phyloP scores from a whole-genome alignment of 2,329 filamentous ascomycete genomes.

The Botrytis tulipae region DNA sequence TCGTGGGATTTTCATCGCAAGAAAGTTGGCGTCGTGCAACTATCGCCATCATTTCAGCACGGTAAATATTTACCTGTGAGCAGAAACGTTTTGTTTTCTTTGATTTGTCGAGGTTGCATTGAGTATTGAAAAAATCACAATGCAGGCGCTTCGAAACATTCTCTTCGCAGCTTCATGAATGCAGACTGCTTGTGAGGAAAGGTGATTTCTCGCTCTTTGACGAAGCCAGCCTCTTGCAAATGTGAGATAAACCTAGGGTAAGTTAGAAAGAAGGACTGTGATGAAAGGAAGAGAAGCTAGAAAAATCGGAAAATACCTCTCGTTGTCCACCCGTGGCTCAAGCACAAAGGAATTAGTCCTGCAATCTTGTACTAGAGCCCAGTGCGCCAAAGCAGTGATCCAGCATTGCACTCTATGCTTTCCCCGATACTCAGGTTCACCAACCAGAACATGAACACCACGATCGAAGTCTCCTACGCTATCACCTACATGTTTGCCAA shows the following conservation, averaged over 20 bases:
- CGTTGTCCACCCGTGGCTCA: slow-evolving; percentile 89
- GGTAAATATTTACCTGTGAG: neutral
- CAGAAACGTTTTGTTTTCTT: neutral
- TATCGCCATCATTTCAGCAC: neutral
- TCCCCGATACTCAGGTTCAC: slow-evolving; percentile 88
- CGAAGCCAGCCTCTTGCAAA: slow-evolving; percentile 73
- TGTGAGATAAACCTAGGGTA: slow-evolving; percentile 60
- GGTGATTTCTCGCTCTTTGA: slow-evolving; percentile 79
- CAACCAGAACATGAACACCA: slow-evolving; percentile 83
- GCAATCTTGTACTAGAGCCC: slow-evolving; percentile 72
- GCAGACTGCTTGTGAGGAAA: slow-evolving; percentile 94
- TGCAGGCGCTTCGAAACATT: slow-evolving; percentile 73
- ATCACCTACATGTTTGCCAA: slow-evolving; percentile 69
- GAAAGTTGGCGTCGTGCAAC: neutral
- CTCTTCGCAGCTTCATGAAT: slow-evolving; percentile 74
- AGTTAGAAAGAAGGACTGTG: neutral
- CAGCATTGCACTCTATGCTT: slow-evolving; percentile 73
- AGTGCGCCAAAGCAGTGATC: slow-evolving; percentile 85
- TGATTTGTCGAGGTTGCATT: neutral
- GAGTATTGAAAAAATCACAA: slow-evolving; percentile 28
- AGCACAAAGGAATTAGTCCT: slow-evolving; percentile 80
- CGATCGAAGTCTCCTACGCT: slow-evolving; percentile 78
- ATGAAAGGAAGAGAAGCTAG: neutral
- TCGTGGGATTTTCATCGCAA: neutral
- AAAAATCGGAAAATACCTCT: slow-evolving; percentile 59